Base-by-base conservation (phyloP, 2,329 filamentous ascomycete species). In the Colletotrichum somersetense region DNA sequence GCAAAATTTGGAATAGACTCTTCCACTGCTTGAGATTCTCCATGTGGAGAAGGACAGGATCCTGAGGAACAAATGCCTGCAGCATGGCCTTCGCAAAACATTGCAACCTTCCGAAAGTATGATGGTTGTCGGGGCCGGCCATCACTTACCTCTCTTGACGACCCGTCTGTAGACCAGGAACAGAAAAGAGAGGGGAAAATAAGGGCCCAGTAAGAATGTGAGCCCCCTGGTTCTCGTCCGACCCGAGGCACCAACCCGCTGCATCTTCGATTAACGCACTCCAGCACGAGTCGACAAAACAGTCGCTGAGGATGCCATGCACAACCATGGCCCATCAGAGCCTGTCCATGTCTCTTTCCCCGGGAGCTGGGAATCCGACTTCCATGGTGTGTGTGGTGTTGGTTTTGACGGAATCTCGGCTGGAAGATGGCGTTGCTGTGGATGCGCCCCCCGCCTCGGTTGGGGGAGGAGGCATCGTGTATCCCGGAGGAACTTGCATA, bases 41-140 rank as follows among this genome's bases (percentile, higher is more conserved):
- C 30, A 23, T 59, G 69, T 42, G 65, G 65, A 72, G 69, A 59
- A 72, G 65, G 53, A 69, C 64, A n/a, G 46, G 33, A 61, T 69
- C 53, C 69, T 16, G 59, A 58, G 65, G 65, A 72, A 68, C 44
- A 53, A 35, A 44, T 57, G 57, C 48, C 55, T 58, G 56, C n/a
- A 55, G 48, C 55, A 70, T 23, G 10, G 10, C 40, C 42, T 58
- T 71, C 35, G 35, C 48, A 62, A 26, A 18, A 38, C 11, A 56
- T 38, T n/a, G 11, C 30, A 56, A 52, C 20, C 5, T 48, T n/a
- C 40, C 18, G 33, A 52, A 46, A 20, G 52, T 38, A 48, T 35
- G 35, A 33, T 26, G n/a, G n/a, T 38, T n/a, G 16, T 7, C 55
- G 44, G 38, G 50, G n/a, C 11, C 35, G 44, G 23, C 26, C n/a